phyloP scores from a whole-genome alignment of 2,329 filamentous ascomycete species.

The Aureobasidium sp. region DNA sequence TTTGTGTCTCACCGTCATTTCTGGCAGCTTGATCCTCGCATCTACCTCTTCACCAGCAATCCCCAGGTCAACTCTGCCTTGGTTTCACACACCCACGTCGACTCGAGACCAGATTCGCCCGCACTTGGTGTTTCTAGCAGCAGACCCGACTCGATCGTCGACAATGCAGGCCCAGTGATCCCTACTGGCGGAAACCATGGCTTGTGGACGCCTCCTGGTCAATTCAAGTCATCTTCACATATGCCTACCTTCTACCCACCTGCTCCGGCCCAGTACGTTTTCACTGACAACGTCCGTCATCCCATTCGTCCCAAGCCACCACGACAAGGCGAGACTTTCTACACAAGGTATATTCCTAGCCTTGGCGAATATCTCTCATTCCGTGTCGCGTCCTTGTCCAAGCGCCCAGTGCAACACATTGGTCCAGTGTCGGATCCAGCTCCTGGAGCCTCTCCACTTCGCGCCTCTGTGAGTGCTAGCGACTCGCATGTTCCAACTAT shows the following conservation, averaged over 20 bases:
- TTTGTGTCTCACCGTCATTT: conserved; percentile 76
- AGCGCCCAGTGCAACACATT: conserved; percentile 56
- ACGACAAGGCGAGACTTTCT: conserved; percentile 84
- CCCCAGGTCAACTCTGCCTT: conserved; percentile 32
- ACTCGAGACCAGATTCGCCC: conserved; percentile 16
- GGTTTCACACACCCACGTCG: conserved; percentile 32
- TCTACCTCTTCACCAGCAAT: conserved; percentile 79
- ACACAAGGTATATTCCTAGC: conserved; percentile 78
- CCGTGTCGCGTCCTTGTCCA: conserved; percentile 67
- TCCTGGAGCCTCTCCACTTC: conserved; percentile 17
- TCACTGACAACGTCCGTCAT: conserved; percentile 73
- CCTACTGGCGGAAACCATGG: conserved; percentile 17
- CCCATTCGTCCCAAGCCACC: conserved; percentile 83
- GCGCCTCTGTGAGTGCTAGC: conserved; percentile 40
- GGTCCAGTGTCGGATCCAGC: conserved; percentile 43
- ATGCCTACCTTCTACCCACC: conserved; percentile 89
- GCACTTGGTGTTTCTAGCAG: conserved; percentile 3
- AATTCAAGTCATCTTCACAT: conserved; percentile 76
- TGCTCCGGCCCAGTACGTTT: conserved; percentile 70
- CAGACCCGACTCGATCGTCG: conserved; percentile 1
- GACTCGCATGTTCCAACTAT: conserved; percentile 40
- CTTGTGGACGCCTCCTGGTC: conserved; percentile 45
- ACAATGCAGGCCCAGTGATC: neutral
- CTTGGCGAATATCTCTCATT: conserved; percentile 81
- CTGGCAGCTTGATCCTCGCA: conserved; percentile 82